Evolutionary conservation across 805 yeast species (phyloP).

Genomic region (Ogataea methanolica): DNA sequence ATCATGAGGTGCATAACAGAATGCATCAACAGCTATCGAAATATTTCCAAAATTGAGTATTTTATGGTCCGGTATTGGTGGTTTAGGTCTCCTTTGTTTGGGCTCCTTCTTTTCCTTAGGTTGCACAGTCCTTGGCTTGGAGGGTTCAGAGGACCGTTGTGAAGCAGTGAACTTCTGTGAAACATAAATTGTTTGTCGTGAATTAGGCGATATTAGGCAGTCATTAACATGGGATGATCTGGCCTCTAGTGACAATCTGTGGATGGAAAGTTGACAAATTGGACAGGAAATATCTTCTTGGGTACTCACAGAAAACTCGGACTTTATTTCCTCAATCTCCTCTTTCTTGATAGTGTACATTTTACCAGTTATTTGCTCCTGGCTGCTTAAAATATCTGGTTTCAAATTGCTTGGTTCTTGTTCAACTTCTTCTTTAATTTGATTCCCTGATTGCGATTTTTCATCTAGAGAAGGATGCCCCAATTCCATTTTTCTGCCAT

Average conservation of each 20-base stretch:
- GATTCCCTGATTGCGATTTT: no score
- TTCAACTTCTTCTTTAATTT: no score
- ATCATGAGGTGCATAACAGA: conserved; percentile 44
- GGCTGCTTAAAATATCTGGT: no score
- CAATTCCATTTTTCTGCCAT: neutral
- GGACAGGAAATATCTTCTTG: conserved; percentile 40
- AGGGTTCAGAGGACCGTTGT: neutral
- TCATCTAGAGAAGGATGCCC: neutral
- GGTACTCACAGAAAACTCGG: neutral
- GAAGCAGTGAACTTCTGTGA: neutral
- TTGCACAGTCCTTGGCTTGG: neutral
- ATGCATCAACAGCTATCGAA: conserved; percentile 61
- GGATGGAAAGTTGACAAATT: conserved; percentile 40
- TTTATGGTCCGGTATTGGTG: conserved; percentile 52
- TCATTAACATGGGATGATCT: conserved; percentile 52
- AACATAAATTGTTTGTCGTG: neutral
- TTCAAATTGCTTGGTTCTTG: no score
- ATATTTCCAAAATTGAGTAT: conserved; percentile 38
- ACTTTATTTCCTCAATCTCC: no score
- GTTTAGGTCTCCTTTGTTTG: conserved; percentile 22
- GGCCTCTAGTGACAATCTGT: conserved; percentile 34
- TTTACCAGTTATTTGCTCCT: no score
- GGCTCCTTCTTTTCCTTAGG: neutral
- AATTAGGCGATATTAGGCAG: conserved; percentile 36
- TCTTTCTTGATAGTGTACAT: no score